Base-by-base conservation (phyloP, 768 basidiomycete species). In the Pleurotus cornucopiae region DNA sequence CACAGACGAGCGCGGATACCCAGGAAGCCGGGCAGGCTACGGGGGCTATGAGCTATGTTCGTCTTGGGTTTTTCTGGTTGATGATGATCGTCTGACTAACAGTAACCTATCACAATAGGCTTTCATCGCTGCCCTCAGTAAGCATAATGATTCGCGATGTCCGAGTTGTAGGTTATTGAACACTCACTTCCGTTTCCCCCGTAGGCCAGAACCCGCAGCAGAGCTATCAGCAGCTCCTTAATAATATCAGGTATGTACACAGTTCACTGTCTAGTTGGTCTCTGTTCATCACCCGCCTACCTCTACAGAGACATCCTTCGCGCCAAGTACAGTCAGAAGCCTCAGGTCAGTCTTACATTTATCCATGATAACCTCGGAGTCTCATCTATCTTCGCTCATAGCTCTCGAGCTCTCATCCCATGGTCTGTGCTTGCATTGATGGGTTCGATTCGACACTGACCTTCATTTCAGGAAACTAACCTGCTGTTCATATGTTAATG, bases 1-100 rank as follows among this genome's bases (percentile, higher is more conserved):
- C 82, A 13, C 88, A 91, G 67, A 91, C 88, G n/a, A 90, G 88
- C 61, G 89, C 89, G 14, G 89, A 91, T 63, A 81, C 88, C 3
- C 71, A 75, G 41, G 85, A 90, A 65, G 73, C 77, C 9, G 88
- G 87, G 3, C 69, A 77, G 26, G 86, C 82, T 6, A 85, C 85
- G 4, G 89, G 89, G 46, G 89, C 89, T 5, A 91, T 91, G 89
- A 89, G 85, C 69, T 85, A 76, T 65, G 88, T 89, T 63, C 26
- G 84, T 76, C 30, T 9, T 51, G 37, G 18, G 14, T 51, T 16
- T 25, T 13, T 18, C 11, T 7, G 30, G 2, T 30, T 30, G 30
- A 30, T 30, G 30, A 30, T 30, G 30, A 11, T 7, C 30, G 30
- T 41, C 43, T 18, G 7, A 25, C 23, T 37, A 16, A 61, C 4